Base-by-base conservation (phyloP, 306 rosid species). In the Arachis hypogaea region DNA sequence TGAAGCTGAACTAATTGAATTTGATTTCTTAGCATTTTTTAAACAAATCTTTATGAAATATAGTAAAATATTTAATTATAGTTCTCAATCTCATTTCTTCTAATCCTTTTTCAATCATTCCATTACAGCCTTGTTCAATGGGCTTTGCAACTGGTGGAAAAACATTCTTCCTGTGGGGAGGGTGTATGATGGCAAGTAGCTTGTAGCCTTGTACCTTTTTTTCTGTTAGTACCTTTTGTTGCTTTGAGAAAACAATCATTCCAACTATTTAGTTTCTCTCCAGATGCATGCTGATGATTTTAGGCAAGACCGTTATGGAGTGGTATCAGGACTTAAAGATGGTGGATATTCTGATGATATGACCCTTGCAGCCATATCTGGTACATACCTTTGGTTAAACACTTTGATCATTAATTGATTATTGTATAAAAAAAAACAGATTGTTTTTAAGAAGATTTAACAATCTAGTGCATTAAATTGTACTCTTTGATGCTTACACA, bases 291-390 rank as follows among this genome's bases (percentile, higher is more conserved):
- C 93, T 52, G 94, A 93, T 22, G 98, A 93, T 71, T 93, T 93
- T 80, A 89, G 98, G 83, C 85, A 57, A 71, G 92, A 93, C 50
- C 89, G 88, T 41, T 83, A 78, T 74, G 96, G 98, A 60, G 85
- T 93, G 79, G 85, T 93, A 54, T 85, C 98, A 7, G 93, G 90
- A 76, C 98, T 93, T 81, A 72, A 76, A 82, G 87, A 93, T 79
- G 98, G 98, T 73, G 98, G 98, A 79, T 93, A 93, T 85, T 93
- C 98, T 5, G 98, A 93, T 54, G 98, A 93, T 81, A 93, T 93
- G 98, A 93, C 98, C 73, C 96, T 93, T 72, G 98, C 98, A 42
- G 98, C 98, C 76, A 83, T 93, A 78, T 78, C 97, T 3, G 98
- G 98, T 93, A 89, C 73, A 54, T 55, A 33, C 38, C 50, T 78